Conservation (phyloP, 2,329 filamentous ascomycete genomes). For the Metarhizium album region DNA sequence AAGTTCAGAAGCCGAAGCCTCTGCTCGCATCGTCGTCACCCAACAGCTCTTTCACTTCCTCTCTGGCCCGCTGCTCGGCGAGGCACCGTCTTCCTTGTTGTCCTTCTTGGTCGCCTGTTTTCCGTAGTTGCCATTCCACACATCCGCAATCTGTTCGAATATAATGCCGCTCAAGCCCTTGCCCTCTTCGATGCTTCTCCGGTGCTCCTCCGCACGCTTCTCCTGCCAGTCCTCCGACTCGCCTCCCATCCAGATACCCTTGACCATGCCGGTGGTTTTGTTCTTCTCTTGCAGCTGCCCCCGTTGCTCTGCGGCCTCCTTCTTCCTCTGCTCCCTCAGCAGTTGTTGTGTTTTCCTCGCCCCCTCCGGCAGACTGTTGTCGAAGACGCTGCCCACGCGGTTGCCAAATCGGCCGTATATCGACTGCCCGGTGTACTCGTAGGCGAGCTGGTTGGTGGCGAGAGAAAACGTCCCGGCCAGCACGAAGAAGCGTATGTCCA, state of each 20-base stretch:
- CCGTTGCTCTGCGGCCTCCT: constrained; percentile 21
- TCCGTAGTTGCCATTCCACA: constrained; percentile 30
- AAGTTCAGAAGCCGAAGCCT: too few relatives aligned
- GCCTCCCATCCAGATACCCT: constrained; percentile 47
- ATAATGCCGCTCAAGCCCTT: constrained; percentile 47
- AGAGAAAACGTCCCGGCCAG: constrained; percentile 40
- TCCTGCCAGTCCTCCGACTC: constrained; percentile 44
- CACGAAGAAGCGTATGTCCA: constrained; percentile 39
- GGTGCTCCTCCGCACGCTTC: constrained; percentile 40
- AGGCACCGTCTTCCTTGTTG: constrained; percentile 16
- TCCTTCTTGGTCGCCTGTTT: constrained; percentile 18
- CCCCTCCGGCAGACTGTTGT: constrained; percentile 45
- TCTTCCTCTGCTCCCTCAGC: constrained; percentile 34
- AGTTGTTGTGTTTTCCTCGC: constrained; percentile 36
- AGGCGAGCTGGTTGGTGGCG: constrained; percentile 43
- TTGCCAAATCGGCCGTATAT: constrained; percentile 35
- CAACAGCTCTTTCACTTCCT: too few relatives aligned
- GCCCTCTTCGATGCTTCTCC: constrained; percentile 42
- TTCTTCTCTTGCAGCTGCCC: constrained; percentile 20
- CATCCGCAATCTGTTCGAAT: constrained; percentile 45
- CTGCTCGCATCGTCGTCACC: too few relatives aligned
- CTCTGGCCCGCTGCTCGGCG: neutral
- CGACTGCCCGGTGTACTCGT: constrained; percentile 46
- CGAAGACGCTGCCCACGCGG: constrained; percentile 34
- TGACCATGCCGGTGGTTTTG: constrained; percentile 23